Conservation (phyloP, 106 monocot genomes). For the Apostasia shenzhenica region DNA sequence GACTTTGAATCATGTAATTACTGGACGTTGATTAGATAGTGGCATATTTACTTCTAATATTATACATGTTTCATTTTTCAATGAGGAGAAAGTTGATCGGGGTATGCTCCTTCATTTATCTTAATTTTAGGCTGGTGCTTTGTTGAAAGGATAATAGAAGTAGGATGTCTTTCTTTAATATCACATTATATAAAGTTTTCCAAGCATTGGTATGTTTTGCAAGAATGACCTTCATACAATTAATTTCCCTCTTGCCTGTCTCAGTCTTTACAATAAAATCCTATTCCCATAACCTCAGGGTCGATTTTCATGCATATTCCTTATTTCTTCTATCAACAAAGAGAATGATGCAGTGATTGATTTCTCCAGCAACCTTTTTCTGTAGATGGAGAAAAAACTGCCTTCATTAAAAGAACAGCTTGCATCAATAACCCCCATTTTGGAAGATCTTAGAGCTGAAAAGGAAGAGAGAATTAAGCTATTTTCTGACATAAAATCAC, state of each 20-base stretch:
- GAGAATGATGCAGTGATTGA: neutral
- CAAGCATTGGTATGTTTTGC: neutral
- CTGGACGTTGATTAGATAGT: too few relatives aligned
- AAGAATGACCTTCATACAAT: neutral
- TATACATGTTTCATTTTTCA: too few relatives aligned
- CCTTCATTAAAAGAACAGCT: conserved; percentile 70
- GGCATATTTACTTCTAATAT: too few relatives aligned
- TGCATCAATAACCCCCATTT: conserved; percentile 38
- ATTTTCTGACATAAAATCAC: conserved; percentile 46
- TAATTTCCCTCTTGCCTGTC: neutral
- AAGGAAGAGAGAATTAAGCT: conserved; percentile 66
- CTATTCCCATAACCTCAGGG: neutral
- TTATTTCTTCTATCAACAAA: neutral
- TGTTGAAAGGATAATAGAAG: too few relatives aligned
- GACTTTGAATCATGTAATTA: too few relatives aligned
- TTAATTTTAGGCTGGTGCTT: too few relatives aligned
- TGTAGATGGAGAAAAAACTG: conserved; percentile 25
- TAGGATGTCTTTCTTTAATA: too few relatives aligned
- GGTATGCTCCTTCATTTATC: too few relatives aligned
- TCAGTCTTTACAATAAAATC: neutral
- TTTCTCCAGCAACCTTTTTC: neutral
- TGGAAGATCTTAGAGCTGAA: conserved; percentile 58
- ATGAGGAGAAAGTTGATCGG: too few relatives aligned
- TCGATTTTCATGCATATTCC: too few relatives aligned
- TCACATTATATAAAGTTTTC: neutral